These are phyloP conservation scores for Solanum lycopersicoides DNA, from an alignment of 257 asterid species.

Conservation along the genomic window DNA sequence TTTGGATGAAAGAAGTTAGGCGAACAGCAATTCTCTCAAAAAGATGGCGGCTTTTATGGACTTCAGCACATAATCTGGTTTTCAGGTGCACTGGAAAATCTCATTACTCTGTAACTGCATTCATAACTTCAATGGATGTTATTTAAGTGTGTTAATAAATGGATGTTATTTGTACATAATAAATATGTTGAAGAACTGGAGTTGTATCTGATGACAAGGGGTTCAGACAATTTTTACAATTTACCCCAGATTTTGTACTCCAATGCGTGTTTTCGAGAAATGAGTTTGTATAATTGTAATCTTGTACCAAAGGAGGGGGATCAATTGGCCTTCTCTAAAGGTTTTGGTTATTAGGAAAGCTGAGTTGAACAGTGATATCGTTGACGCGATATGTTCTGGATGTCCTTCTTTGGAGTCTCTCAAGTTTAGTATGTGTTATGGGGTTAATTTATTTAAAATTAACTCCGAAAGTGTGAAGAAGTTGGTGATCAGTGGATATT, in stretches of 20 bases:
- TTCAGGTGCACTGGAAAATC: neutral
- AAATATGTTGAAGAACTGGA: neutral
- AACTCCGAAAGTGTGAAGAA: neutral
- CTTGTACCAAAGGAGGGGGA: neutral
- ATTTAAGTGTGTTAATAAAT: neutral
- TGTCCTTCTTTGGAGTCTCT: neutral
- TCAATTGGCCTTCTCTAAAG: neutral
- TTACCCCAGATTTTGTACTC: neutral
- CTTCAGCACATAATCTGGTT: neutral
- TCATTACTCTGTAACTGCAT: neutral
- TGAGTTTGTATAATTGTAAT: neutral
- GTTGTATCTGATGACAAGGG: neutral
- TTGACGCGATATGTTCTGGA: neutral
- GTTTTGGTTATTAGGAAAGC: neutral
- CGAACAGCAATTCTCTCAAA: neutral
- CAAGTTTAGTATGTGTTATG: neutral
- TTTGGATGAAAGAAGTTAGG: neutral
- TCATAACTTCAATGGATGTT: neutral
- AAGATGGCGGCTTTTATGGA: neutral
- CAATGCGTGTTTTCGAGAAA: neutral
- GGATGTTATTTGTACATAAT: neutral
- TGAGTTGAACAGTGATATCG: neutral
- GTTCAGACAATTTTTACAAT: neutral
- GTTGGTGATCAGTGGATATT: neutral
- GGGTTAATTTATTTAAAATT: neutral